Evolutionary conservation across 2,329 filamentous ascomycete genomes (phyloP), one percentile per base, ranked within the genome.

Genomic region (Lachnellula suecica): DNA sequence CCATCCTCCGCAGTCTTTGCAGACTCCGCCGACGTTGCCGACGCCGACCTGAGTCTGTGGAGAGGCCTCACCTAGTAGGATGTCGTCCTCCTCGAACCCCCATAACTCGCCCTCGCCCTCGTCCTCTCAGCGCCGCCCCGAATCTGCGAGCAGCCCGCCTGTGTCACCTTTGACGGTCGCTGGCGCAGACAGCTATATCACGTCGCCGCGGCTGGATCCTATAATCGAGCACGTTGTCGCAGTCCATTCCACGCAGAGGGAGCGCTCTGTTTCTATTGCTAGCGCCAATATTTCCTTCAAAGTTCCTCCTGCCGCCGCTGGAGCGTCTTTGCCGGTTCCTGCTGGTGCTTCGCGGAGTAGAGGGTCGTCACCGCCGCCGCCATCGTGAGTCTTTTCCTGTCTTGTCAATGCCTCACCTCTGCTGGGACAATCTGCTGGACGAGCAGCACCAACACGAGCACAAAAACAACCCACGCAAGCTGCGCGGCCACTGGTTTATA

Each of bases 351-450:
- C 56, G 25, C 54, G 61, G 23, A 46, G 60, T 44, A 56, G 68
- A 59, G 64, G 67, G 48, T 63, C 65, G 20, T 72, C 66, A 43
- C 71, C 71, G 49, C 71, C 71, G 52, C 70, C 71, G 41, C 60
- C 66, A 47, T 52, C 63, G 68, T 70, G 61, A 67, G 68, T 65
- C 13, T 27, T 44, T 11, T 44, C n/a, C 13, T 51, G 45, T 24
- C 41, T 46, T 50, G 42, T 52, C 44, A 20, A 24, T 4, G 23
- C 15, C 22, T 7, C 7, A 13, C 17, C 22, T 15, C 40, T n/a
- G n/a, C n/a, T n/a, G n/a, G n/a, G n/a, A n/a, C n/a, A n/a, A n/a
- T n/a, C n/a, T n/a, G n/a, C n/a, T n/a, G n/a, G n/a, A n/a, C n/a
- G n/a, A n/a, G 27, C 27, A 31, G 27, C 27, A 31, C 37, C 25